Evolutionary conservation across 2,329 filamentous ascomycete genomes (phyloP), one percentile per base, ranked within the genome.

Genomic region (Fusarium nygamai): DNA sequence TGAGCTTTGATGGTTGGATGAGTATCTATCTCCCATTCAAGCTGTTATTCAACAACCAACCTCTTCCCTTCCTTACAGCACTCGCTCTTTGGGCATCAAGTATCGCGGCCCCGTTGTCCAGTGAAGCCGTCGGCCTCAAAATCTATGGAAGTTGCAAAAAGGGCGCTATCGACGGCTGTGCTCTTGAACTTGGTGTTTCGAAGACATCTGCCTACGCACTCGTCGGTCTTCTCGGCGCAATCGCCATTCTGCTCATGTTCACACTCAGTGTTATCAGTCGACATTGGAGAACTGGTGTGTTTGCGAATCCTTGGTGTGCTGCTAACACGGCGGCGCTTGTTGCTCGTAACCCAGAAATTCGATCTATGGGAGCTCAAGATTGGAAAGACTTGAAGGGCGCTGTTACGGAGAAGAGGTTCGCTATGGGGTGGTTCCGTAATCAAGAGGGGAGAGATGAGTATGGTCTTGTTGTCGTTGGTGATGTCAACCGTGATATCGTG

Each of bases 1-100:
- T 86, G 10, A 80, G 83, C 60, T 86, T 85, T 43, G 71, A 75
- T 14, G 84, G 85, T 0, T 70, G 83, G 57, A 78, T 79, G 54
- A 81, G 81, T 14, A 75, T 86, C 13, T 39, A 82, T 1, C 75
- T 79, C 1, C 84, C 85, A 0, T 72, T 84, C n/a, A 68, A 76
- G 36, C 78, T 81, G 1, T 71, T 85, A 1, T 39, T 79, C 4
- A 79, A 80, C 36, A 81, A 82, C 3, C 81, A 85, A 4, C 77
- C 82, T 2, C 71, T 86, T 6, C 73, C 75, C 0, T 76, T 77
- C 22, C 20, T 77, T 6, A 77, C 75, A 0, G 53, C 70, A 10
- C 48, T 77, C 0, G 58, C 63, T 20, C 48, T 71, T 2, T 64
- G 69, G 41, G 58, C 43, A 6, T 77, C 75, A 0, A 58, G 62